Evolutionary conservation across 148 eudicot genomes (phyloP), one percentile per base, ranked within the genome.

Genomic region (Silene uniflora): DNA sequence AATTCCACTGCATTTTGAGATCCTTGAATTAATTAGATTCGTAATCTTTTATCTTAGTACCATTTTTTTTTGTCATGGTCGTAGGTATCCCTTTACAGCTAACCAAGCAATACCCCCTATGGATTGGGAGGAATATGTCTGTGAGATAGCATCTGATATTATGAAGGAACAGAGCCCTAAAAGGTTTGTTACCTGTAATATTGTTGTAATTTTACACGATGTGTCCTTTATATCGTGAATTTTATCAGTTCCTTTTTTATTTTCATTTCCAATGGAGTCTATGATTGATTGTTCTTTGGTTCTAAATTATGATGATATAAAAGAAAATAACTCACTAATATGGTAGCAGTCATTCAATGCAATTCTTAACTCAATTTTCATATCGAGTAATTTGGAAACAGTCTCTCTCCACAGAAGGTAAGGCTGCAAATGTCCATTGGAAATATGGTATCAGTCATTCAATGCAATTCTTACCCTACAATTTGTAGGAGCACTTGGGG

Each of bases 151-250:
- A 69, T 89, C 93, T 76, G 94, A 92, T 83, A 89, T 94, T 71
- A 85, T 94, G 91, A 91, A 88, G 76, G 98, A 91, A 83, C 98
- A 91, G 85, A 91, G 97, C 86, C 98, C 98, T 55, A 94, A 94
- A 88, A 86, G 96, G 98, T 94, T 44, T 19, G 14, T 47, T 49
- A 25, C 62, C 4, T 44, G 32, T 52, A 67, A 44, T 55, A 44
- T 29, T 27, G 44, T 27, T 47, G 25, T 12, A 56, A 13, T 17
- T 49, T 70, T 18, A 24, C 19, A 11, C 29, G 2, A 19, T 44
- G 35, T 74, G 22, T 56, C 14, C n/a, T 52, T 23, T 67, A 27
- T 71, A 22, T 49, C 62, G 18, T 71, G 27, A 32, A 10, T 17
- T 49, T 46, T 13, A 49, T 24, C 47, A 18, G 54, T 13, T 73